Base-by-base conservation (phyloP, 2,329 filamentous ascomycete genomes). In the Ascochyta fabae region DNA sequence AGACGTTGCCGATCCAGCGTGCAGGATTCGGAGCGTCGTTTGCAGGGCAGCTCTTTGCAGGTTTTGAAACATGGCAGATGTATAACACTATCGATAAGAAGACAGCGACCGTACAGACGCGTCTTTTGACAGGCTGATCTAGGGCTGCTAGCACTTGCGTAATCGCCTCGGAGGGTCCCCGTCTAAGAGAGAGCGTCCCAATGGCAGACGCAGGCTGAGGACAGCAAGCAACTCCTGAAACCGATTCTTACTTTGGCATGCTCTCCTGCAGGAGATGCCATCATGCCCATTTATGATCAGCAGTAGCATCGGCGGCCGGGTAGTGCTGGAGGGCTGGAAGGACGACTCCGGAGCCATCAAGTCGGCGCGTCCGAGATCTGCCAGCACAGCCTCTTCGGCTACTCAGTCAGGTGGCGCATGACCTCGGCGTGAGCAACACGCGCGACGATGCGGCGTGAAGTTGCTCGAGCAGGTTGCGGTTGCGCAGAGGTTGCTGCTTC, bases 21-120 rank as follows among this genome's bases (percentile, higher is more conserved):
- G 53, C 43, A 56, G 43, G 33, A 43, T 42, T 44, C 33, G 26
- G 16, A 44, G 58, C 59, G 66, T 64, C 39, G 62, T 52, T 54
- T 41, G 39, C 61, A 16, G 16, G 16, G 16, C 16, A 59, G 48
- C 24, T 42, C 16, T 51, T 33, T 68, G 70, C 66, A 69, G 55
- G 57, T 59, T 65, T 64, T 69, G 68, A 74, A 74, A 74, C 71
- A 68, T 49, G 51, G 61, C 50, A 58, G 62, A 58, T 60, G 62
- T 62, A 48, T 48, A 39, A 43, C 51, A 62, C 65, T 70, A 74
- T 73, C 66, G 67, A 72, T 72, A 72, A 47, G 39, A 42, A 16
- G 33, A 16, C 6, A 22, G 24, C 19, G 31, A 29, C 44, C 36
- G 33, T 44, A 29, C 39, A 45, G 39, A 27, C 19, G 40, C 36